Conservation (phyloP, 1,139 yeast genomes). For the Hansenula sp. region DNA sequence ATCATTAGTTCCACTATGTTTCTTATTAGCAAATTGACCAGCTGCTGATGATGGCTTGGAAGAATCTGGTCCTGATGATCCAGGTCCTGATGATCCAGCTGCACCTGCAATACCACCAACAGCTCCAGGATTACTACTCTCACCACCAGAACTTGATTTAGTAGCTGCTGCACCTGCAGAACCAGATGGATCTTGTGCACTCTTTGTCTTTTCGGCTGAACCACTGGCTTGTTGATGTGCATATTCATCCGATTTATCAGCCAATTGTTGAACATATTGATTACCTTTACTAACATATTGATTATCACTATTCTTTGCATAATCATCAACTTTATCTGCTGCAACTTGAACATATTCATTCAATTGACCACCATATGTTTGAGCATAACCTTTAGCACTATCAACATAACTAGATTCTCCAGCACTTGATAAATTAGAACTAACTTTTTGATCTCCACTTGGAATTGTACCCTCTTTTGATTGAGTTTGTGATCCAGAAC, state of each 20-base stretch:
- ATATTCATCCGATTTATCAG: slow-evolving; percentile 7
- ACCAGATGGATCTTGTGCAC: not conserved
- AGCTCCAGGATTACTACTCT: slow-evolving; percentile 11
- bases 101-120: slow-evolving; percentile 5
- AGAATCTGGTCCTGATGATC: not conserved
- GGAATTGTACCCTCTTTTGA: not conserved
- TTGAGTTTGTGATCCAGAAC: not conserved
- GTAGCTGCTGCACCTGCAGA: slow-evolving; percentile 2
- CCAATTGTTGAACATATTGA: slow-evolving; percentile 2
- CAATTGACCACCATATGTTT: slow-evolving; percentile 3
- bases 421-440: not conserved
- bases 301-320: slow-evolving; percentile 10
- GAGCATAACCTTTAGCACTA: slow-evolving; percentile 5
- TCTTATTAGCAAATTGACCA: slow-evolving; percentile 2
- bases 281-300: slow-evolving; percentile 10
- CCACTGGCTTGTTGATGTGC: slow-evolving; percentile 4
- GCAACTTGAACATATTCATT: slow-evolving; percentile 10
- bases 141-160: slow-evolving; percentile 6
- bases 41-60: not conserved
- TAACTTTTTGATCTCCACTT: slow-evolving; percentile 1
- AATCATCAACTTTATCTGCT: slow-evolving; percentile 13
- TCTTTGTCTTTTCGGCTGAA: not conserved
- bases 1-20: not conserved
- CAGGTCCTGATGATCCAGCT: slow-evolving; percentile 2
- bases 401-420: not conserved